Conservation (phyloP, 139 green algal species). For the Chlorella sp. region DNA sequence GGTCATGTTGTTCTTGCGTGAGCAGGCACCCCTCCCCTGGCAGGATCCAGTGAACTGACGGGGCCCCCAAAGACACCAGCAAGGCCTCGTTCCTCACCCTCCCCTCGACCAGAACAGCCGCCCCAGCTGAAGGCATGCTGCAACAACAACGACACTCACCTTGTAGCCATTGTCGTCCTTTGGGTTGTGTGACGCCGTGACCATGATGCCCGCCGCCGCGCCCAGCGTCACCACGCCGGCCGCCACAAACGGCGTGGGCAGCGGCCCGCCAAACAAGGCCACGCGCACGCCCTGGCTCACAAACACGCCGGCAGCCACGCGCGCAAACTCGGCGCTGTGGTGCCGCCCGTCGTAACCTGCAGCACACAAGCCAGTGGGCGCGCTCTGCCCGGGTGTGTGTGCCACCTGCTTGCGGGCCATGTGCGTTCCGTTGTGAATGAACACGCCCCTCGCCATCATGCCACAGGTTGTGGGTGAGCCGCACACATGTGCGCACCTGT, state of each 20-base stretch:
- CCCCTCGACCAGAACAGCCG: too few species aligned
- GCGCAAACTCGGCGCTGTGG: constrained; percentile 41
- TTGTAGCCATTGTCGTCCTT: constrained; percentile 79
- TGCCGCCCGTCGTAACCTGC: constrained; percentile 59
- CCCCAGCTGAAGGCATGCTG: too few species aligned
- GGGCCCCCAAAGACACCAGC: too few species aligned
- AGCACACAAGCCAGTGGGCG: not conserved
- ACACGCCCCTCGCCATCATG: not conserved
- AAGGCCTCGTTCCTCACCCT: too few species aligned
- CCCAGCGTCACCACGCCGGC: constrained; percentile 44
- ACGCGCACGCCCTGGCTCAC: constrained; percentile 17
- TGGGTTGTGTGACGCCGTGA: constrained; percentile 77
- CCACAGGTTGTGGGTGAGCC: not conserved
- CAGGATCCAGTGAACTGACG: too few species aligned
- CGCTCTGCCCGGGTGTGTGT: not conserved
- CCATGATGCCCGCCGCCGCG: constrained; percentile 67
- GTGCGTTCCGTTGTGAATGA: not conserved
- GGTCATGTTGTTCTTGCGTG: too few species aligned
- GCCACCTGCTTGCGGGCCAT: not conserved
- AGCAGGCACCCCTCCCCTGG: too few species aligned
- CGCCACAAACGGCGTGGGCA: constrained; percentile 69
- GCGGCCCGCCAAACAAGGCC: constrained; percentile 29
- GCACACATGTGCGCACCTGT: not conserved
- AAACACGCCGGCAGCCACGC: constrained; percentile 52
- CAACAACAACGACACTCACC: constrained; percentile 18